Base-by-base conservation (phyloP, 352 stramenopile genomes). In the Phytophthora pistaciae region DNA sequence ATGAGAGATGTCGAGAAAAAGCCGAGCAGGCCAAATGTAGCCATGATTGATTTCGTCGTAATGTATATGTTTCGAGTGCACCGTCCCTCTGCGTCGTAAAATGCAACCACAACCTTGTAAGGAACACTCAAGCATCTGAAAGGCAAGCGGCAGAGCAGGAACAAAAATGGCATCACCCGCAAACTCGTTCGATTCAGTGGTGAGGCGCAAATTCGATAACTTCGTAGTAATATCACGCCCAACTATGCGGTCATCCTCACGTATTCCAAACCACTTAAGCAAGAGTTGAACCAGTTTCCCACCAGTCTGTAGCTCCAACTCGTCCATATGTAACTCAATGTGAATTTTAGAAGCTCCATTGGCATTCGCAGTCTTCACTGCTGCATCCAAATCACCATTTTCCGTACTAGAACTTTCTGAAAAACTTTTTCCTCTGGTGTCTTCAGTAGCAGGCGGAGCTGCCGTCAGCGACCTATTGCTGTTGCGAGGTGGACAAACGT, bases 51-150 rank as follows among this genome's bases (percentile, higher is more conserved):
- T 49, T 49, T 49, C 18, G n/a, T 7, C 16, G 10, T 20, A 21
- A n/a, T 23, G 42, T 10, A 3, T 49, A 6, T 23, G 42, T 3
- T 20, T 49, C 42, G 18, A 49, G 16, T 21, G 18, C n/a, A 10
- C 23, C 42, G 20, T 29, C 16, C n/a, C 20, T 31, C 16, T 56
- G 2, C 36, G n/a, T 13, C 60, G 56, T 29, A 74, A 58, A 49
- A 83, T 64, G 38, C 85, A 92, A 2, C 70, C 77, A 46, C 85
- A 92, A 62, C 84, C 80, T 55, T 85, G 77, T 20, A 92, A 74
- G 38, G 79, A 81, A 29, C 85, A 92, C 60, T 92, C 83, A 11
- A 91, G 85, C 80, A 92, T 91, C 53, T 92, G 85, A 54, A 91
- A 91, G 13, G 83, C 83, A 0, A 92, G 60, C 0, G 85, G 85